Base-by-base conservation (phyloP, 306 rosid genomes). In the Vigna nakashimae region DNA sequence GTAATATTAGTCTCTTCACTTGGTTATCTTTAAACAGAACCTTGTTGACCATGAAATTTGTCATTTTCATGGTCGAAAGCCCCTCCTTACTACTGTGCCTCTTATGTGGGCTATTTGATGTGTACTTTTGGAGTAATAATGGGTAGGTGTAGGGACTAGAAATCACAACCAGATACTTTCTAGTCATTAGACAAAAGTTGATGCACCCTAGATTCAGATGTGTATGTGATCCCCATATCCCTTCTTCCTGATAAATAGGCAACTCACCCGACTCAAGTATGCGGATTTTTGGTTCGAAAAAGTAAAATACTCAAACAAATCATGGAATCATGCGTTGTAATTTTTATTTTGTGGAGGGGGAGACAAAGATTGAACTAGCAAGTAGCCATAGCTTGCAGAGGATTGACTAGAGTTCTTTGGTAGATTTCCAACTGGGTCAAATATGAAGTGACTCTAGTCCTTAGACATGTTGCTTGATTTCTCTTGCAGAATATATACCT, bases 401-500 rank as follows among this genome's bases (percentile, higher is more conserved):
- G 49, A 32, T 36, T 48, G 45, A 9, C 48, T 66, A 46, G 59
- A 48, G 16, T 57, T 45, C 59, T 13, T 65, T 72, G 32, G 45
- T 52, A 28, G 26, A 52, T n/a, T 17, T 49, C 12, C 3, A 32
- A 64, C 45, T 9, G 48, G 26, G 16, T 51, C 50, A 15, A 46
- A 22, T 57, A 46, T 16, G 15, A 70, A 74, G 50, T 60, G 15
- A 73, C 60, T 69, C 42, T 40, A n/a, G 57, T 45, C 18, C 32
- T 6, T 69, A 17, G 46, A 42, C 63, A 63, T 76, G 60, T 42
- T 69, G 53, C n/a, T 5, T 75, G 65, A 58, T 67, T 80, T 50
- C 32, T 65, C 34, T 46, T 55, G 32, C 11, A 6, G 45, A 46
- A 4, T 68, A 59, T 50, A 75, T 72, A 38, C 24, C 72, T 36